Evolutionary conservation across 352 stramenopile species (phyloP), one percentile per base, ranked within the genome.

Genomic region (Globisporangium radiosum): DNA sequence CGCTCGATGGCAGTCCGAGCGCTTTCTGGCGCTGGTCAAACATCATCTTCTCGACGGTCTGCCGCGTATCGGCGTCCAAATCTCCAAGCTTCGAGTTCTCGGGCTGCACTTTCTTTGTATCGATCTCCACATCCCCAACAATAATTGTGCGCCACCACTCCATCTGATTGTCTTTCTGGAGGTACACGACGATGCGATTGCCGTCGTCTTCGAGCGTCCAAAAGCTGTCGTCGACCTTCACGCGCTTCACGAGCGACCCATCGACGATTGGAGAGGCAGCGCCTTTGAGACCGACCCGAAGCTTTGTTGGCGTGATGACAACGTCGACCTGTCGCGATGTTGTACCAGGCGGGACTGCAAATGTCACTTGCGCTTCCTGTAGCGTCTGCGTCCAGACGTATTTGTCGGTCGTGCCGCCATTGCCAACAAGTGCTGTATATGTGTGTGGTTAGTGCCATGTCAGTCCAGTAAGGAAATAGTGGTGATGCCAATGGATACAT

Each of bases 1-100:
- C 97, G 54, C 87, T 97, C 7, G 96, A 97, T 1, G 97, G 97
- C 45, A 98, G 73, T 3, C 97, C 97, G 70, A 99, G 81, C 0
- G 96, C 94, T 72, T 99, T 99, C 78, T 99, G 97, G 39, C 90
- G 83, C 71, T 98, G 92, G 64, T 97, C 89, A 64, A 97, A 97
- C 97, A 99, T 99, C 97, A 99, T 99, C 68, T 99, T 99, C 77
- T 99, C 97, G 15, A 99, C 97, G 4, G 97, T 99, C 68, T 99
- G 91, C 44, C 97, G 81, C 19, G 97, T 99, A 56, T 99, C 97
- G 5, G 95, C 91, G 73, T 99, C 97, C 60, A 99, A 73, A 72
- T 99, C 97, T 15, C 64, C 81, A 19, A 99, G 82, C 68, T 99
- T 98, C 10, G 92, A 99, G 77, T 98, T 99, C 81, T 99, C 97